Conservation (phyloP, 1,139 yeast genomes). For the Debaryomycetaceae sp. region DNA sequence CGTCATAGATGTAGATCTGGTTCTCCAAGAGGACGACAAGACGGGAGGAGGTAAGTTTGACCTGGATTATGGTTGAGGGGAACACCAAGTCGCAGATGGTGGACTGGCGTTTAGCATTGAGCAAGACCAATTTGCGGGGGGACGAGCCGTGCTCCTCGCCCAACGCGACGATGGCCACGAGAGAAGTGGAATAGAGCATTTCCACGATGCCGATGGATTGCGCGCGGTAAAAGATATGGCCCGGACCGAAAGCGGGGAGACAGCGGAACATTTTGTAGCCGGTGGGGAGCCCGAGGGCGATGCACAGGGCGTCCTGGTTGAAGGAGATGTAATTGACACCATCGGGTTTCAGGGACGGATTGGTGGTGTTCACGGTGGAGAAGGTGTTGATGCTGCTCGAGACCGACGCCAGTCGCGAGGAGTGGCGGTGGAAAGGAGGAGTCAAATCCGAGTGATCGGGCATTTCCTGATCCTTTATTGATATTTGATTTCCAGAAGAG, state of each 20-base stretch:
- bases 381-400: too few species aligned
- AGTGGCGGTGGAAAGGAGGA: too few species aligned
- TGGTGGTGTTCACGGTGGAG: too few species aligned
- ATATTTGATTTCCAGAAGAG: too few species aligned
- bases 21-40: constrained; percentile 71
- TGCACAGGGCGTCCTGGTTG: constrained; percentile 85
- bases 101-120: constrained; percentile 66
- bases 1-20: constrained; percentile 83
- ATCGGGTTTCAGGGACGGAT: too few species aligned
- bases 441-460: too few species aligned
- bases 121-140: constrained; percentile 69
- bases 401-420: too few species aligned
- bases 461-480: too few species aligned
- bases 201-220: constrained; percentile 70
- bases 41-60: constrained; percentile 64
- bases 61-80: constrained; percentile 72
- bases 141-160: constrained; percentile 78
- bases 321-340: constrained; percentile 57
- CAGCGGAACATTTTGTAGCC: constrained; percentile 86
- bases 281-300: constrained; percentile 66
- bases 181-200: constrained; percentile 84
- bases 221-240: constrained; percentile 39
- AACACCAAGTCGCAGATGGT: constrained; percentile 82
- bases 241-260: constrained; percentile 72
- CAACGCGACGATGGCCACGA: constrained; percentile 76